Base-by-base conservation (phyloP, 495 filamentous ascomycete genomes). In the Pyrenula massariospora region DNA sequence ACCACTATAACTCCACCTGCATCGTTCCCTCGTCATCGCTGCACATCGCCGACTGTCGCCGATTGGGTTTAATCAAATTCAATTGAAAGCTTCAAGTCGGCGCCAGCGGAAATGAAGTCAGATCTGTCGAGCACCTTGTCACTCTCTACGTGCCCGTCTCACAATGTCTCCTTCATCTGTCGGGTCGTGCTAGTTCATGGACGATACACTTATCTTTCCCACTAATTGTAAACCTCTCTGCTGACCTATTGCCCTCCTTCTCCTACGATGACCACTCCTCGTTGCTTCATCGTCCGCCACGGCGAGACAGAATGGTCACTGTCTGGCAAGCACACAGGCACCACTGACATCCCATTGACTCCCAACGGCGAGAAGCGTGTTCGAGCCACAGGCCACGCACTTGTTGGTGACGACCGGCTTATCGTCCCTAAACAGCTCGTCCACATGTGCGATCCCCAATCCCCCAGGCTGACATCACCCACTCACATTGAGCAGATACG, bases 281-380 rank as follows among this genome's bases (percentile, higher is more conserved):
- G 91, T 53, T 85, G 91, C 68, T 96, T 96, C 78, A 86, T 98
- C 58, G 76, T 93, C 72, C 88, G 93, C 60, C 93, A 98, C 66
- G 86, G 86, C 70, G 93, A 98, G 71, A 98, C 93, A 2, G 89
- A 94, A 77, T 98, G 93, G 93, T 96, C 91, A 1, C 80, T 96
- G 47, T 90, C 88, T 63, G 93, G 91, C 57, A 83, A 86, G 22
- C 92, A 98, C 73, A 98, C 93, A 0, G 88, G 92, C 52, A 79
- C 72, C 23, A 89, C 86, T 23, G 93, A 98, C 60, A 84, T 98
- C 21, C 82, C 89, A 0, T 75, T 98, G 10, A 98, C 93, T 1
- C 69, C 80, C 12, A 89, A 89, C 67, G 93, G 93, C 31, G 91
- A 96, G 72, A 87, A 84, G 64, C 80, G 91, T 22, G 82, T 97